Conservation (phyloP, 2,329 filamentous ascomycete genomes). For the Exophiala sp. region DNA sequence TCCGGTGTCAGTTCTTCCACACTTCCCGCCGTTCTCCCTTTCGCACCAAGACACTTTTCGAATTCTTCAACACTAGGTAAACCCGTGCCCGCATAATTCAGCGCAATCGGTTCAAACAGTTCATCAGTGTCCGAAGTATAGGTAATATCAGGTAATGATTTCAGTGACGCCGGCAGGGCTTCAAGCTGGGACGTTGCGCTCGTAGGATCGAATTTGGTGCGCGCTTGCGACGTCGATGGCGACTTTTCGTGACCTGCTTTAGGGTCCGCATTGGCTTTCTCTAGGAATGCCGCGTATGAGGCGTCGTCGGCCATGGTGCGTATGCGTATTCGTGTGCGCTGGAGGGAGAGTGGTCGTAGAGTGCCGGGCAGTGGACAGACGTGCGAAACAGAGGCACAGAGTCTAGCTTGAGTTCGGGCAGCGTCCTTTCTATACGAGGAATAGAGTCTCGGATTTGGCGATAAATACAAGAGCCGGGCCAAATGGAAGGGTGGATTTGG, state of each 20-base stretch:
- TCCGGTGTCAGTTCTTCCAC: conserved; percentile 61
- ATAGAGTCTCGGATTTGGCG: no score
- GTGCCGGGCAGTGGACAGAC: no score
- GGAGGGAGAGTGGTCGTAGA: no score
- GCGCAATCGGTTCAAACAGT: conserved; percentile 69
- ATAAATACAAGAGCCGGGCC: no score
- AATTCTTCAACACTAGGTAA: conserved; percentile 55
- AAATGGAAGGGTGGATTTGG: no score
- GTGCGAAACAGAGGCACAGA: no score
- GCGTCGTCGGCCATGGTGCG: conserved; percentile 59
- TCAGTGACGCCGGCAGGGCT: conserved; percentile 41
- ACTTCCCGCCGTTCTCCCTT: conserved; percentile 37
- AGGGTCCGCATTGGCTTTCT: conserved; percentile 74
- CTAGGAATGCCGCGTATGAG: conserved; percentile 75
- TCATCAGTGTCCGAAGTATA: conserved; percentile 70
- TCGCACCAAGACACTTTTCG: conserved; percentile 57
- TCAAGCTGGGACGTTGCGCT: conserved; percentile 21
- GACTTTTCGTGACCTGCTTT: conserved; percentile 31
- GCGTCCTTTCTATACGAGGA: no score
- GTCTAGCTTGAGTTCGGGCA: no score
- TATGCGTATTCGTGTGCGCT: no score
- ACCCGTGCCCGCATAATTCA: conserved; percentile 52
- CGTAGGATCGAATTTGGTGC: conserved; percentile 20
- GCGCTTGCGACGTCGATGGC: conserved; percentile 21
- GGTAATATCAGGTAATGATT: conserved; percentile 55